Percentiles rank a stretch among this genome's conserved stretches.
Conservation (phyloP, 148 eudicot genomes). For the Rhododendron henanense region DNA sequence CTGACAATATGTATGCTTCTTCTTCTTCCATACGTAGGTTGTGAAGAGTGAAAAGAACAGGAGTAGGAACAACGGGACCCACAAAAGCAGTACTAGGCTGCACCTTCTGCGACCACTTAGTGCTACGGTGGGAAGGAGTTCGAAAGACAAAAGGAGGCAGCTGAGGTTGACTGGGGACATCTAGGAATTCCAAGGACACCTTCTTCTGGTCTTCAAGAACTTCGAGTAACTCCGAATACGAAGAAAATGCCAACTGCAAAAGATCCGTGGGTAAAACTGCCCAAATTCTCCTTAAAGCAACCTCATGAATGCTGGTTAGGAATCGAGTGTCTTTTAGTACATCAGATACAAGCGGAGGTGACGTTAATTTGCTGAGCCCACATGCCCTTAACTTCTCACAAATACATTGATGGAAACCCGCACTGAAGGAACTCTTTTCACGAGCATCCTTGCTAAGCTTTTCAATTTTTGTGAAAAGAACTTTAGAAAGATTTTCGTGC, state of each 20-base stretch:
- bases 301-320: constrained; percentile 61
- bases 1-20: constrained; percentile 31
- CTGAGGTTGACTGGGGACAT: constrained; percentile 46
- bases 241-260: constrained; percentile 46
- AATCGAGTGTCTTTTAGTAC: constrained; percentile 38
- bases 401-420: constrained; percentile 36
- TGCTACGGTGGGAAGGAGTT: constrained; percentile 45
- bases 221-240: constrained; percentile 31
- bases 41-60: constrained; percentile 34
- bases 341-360: constrained; percentile 30
- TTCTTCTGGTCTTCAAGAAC: constrained; percentile 23
- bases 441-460: constrained; percentile 7
- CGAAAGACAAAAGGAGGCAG: constrained; percentile 58
- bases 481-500: constrained; percentile 33
- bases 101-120: constrained; percentile 45
- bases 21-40: constrained; percentile 35
- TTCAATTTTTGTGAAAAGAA: constrained; percentile 26
- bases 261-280: constrained; percentile 45
- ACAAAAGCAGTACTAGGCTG: constrained; percentile 40
- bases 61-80: constrained; percentile 72
- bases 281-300: constrained; percentile 47
- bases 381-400: constrained; percentile 40
- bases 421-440: constrained; percentile 18
- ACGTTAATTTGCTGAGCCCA: constrained; percentile 29
- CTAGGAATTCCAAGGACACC: constrained; percentile 46